Percentiles rank a stretch among this genome's conserved stretches.
These are phyloP conservation scores for Lecanicillium sp. DNA, from an alignment of 2,329 filamentous ascomycete genomes.

Conservation along the genomic window DNA sequence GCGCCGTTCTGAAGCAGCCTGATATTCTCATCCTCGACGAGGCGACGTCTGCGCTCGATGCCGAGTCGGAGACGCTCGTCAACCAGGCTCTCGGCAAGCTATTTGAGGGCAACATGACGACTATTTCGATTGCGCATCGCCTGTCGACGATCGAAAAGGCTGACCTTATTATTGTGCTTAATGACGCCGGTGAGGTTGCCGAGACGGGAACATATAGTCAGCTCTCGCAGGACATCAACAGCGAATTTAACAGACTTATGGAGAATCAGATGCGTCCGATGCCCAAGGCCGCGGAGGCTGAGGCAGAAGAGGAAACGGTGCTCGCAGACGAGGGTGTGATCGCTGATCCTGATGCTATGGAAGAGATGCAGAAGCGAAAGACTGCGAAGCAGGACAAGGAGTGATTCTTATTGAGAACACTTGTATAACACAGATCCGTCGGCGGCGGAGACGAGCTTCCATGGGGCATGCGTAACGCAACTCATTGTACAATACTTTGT, in stretches of 20 bases:
- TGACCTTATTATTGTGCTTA: conserved; percentile 88
- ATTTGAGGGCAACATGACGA: conserved; percentile 82
- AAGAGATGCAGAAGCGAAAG: conserved; percentile 1
- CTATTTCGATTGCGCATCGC: conserved; percentile 94
- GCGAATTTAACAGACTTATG: conserved; percentile 92
- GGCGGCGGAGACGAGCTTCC: too few species aligned
- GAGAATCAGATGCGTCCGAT: conserved; percentile 75
- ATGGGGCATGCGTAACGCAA: too few species aligned
- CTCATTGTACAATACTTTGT: too few species aligned
- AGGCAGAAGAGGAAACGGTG: background rate
- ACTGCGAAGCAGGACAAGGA: background rate
- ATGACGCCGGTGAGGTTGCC: conserved; percentile 77
- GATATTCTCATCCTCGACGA: conserved; percentile 97
- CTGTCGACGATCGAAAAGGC: conserved; percentile 94
- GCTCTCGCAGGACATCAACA: conserved; percentile 65
- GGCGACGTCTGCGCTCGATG: conserved; percentile 93
- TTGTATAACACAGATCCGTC: too few species aligned
- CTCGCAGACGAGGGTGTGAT: background rate
- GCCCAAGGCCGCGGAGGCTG: background rate
- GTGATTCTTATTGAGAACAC: background rate
- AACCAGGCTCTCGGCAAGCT: conserved; percentile 81
- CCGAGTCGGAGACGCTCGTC: conserved; percentile 95
- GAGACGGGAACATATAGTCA: conserved; percentile 80
- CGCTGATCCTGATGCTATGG: background rate
- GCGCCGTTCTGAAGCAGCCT: conserved; percentile 88